phyloP scores from a whole-genome alignment of 106 monocot genomes.

The Allium fistulosum region DNA sequence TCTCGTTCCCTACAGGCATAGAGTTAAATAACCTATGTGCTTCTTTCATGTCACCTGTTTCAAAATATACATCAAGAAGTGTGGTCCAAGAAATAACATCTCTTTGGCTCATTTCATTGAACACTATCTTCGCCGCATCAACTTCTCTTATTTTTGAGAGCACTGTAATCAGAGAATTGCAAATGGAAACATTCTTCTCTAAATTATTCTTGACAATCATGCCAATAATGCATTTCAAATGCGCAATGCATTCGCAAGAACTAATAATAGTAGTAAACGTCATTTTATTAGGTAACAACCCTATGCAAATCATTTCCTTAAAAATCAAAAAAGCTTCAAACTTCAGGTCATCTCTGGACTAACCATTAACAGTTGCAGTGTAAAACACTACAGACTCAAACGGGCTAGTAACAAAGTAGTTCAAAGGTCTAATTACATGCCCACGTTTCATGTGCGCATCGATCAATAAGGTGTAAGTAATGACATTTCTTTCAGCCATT shows the following conservation, averaged over 20 bases:
- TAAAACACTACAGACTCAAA: slow-evolving; percentile 25
- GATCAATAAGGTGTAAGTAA: slow-evolving; percentile 33
- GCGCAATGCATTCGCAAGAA: slow-evolving; percentile 23
- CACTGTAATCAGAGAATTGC: slow-evolving; percentile 50
- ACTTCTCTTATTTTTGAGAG: slow-evolving; percentile 25
- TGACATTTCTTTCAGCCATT: slow-evolving; percentile 33
- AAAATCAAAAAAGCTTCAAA: slow-evolving; percentile 29
- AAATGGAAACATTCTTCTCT: slow-evolving; percentile 17
- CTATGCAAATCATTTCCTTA: slow-evolving; percentile 22
- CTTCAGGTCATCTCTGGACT: too few species aligned
- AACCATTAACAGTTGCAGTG: slow-evolving; percentile 39
- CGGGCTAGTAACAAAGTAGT: slow-evolving; percentile 21
- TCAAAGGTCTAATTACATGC: slow-evolving; percentile 11
- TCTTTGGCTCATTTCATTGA: slow-evolving; percentile 43
- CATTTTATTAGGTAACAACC: slow-evolving; percentile 35
- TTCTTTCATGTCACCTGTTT: slow-evolving; percentile 31
- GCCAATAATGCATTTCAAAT: slow-evolving; percentile 20
- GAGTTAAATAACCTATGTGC: slow-evolving; percentile 34
- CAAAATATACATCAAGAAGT: slow-evolving; percentile 30
- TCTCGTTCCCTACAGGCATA: slow-evolving; percentile 52
- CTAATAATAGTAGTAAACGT: slow-evolving; percentile 32
- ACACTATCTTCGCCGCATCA: slow-evolving; percentile 20
- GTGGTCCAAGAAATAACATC: slow-evolving; percentile 71
- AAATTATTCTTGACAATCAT: slow-evolving; percentile 34
- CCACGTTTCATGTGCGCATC: slow-evolving; percentile 55